Evolutionary conservation across 1,284 basidiomycete species (phyloP).

Genomic region (Cutaneotrichosporon curvatum): DNA sequence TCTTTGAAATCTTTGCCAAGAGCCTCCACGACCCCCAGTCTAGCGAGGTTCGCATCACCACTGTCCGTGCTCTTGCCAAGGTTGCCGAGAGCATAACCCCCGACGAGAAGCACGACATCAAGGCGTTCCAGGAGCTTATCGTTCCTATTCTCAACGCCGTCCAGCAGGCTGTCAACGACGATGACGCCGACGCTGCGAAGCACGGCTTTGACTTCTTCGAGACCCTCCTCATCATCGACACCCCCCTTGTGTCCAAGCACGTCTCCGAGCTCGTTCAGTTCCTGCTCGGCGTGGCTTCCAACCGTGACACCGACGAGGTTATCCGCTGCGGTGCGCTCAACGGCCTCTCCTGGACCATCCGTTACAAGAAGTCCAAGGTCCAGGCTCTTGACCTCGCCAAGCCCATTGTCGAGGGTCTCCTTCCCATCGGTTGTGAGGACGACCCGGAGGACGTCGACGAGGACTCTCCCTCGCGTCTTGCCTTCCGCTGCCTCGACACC

Average conservation of each 20-base stretch:
- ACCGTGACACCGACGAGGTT: constrained; percentile 68
- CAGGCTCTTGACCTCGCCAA: constrained; percentile 79
- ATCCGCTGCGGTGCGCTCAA: constrained; percentile 89
- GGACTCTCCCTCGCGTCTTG: constrained; percentile 84
- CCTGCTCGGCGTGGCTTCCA: constrained; percentile 77
- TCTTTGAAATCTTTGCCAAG: constrained; percentile 75
- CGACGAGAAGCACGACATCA: constrained; percentile 81
- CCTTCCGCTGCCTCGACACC: constrained; percentile 89
- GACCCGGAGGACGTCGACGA: constrained; percentile 72
- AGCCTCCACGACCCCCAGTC: constrained; percentile 83
- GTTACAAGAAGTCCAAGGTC: constrained; percentile 96
- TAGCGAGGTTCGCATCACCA: constrained; percentile 83
- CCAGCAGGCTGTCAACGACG: constrained; percentile 73
- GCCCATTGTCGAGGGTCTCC: constrained; percentile 80
- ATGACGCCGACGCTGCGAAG: constrained; percentile 74
- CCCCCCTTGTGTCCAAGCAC: constrained; percentile 82
- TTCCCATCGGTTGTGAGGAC: constrained; percentile 88
- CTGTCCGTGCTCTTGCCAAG: constrained; percentile 80
- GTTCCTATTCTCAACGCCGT: constrained; percentile 87
- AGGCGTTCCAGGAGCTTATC: constrained; percentile 81
- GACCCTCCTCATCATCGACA: constrained; percentile 89
- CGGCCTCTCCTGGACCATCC: constrained; percentile 90
- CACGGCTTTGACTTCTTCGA: constrained; percentile 94
- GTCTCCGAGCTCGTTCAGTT: constrained; percentile 84
- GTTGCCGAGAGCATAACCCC: constrained; percentile 88